phyloP scores from a whole-genome alignment of 805 yeast species.

The Zygoascus flipseniorum region DNA sequence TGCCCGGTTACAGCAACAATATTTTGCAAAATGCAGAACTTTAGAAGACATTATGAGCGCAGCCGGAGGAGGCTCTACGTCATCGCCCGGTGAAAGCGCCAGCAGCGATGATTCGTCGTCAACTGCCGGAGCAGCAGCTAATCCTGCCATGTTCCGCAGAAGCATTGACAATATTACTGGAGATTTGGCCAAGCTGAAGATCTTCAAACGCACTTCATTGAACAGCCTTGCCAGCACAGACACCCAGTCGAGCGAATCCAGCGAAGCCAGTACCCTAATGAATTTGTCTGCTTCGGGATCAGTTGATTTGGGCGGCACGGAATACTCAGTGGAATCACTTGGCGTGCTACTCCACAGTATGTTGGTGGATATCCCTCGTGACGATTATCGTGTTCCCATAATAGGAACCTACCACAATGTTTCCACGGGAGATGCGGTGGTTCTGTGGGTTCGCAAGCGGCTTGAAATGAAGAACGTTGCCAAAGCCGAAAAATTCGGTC shows the following conservation, averaged over 20 bases:
- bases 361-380: slow-evolving; percentile 41
- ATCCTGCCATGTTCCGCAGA: neutral
- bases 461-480: slow-evolving; percentile 43
- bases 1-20: slow-evolving; percentile 43
- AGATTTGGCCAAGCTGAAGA: neutral
- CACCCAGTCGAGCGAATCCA: neutral
- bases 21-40: slow-evolving; percentile 62
- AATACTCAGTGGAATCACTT: slow-evolving; percentile 30
- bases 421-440: slow-evolving; percentile 52
- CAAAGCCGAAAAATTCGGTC: slow-evolving; percentile 67
- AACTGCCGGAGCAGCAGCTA: neutral
- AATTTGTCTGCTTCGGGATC: slow-evolving; percentile 2
- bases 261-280: neutral
- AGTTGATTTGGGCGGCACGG: slow-evolving; percentile 23
- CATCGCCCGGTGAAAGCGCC: neutral
- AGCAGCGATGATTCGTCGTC: neutral
- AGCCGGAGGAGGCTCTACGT: neutral
- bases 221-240: neutral
- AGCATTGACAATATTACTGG: neutral
- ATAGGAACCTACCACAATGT: slow-evolving; percentile 58
- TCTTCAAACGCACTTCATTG: neutral
- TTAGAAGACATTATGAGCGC: slow-evolving; percentile 40
- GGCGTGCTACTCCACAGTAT: slow-evolving; percentile 36
- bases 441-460: slow-evolving; percentile 48
- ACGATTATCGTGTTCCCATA: slow-evolving; percentile 54